Base-by-base conservation (phyloP, 2,329 filamentous ascomycete species). In the Cytospora mali region DNA sequence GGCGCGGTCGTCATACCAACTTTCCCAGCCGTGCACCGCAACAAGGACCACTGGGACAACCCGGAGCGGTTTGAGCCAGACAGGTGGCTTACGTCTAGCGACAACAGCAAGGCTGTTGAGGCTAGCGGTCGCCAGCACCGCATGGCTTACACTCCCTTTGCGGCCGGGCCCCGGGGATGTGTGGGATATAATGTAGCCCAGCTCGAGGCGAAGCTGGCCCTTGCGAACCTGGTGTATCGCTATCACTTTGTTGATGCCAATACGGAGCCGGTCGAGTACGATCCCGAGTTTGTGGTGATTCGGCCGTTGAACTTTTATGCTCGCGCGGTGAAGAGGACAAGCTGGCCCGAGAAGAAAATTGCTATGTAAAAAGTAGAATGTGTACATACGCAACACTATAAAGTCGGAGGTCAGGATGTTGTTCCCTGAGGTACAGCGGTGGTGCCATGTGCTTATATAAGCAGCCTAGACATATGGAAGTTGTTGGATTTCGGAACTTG, bases 31-130 rank as follows among this genome's bases (percentile, higher is more conserved):
- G 21, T 56, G 0, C 54, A 56, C 6, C 14, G 21, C 21, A 29
- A 56, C 54, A 46, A 46, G 14, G 54, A 46, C 35, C 35, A 56
- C 16, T 56, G 54, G 54, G 54, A 56, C 13, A 56, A 56, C 29
- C 54, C 54, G 11, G 33, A 48, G 18, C 54, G 54, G 11, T 56
- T 56, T n/a, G 54, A 56, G 3, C 54, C 54, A 18, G 21, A 48
- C 54, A 31, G 54, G 11, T 56, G 54, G 54, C 1, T 21, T 21
- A n/a, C 23, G 27, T 16, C 23, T 23, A 42, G n/a, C 16, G 23
- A n/a, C n/a, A n/a, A n/a, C n/a, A n/a, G n/a, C n/a, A n/a, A n/a
- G n/a, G n/a, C n/a, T n/a, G n/a, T n/a, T n/a, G n/a, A n/a, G n/a
- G n/a, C n/a, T n/a, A n/a, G n/a, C n/a, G n/a, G n/a, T n/a, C n/a